These are phyloP conservation scores for Actinidia polygama DNA, from an alignment of 179 eudicot genomes.

Conservation along the genomic window DNA sequence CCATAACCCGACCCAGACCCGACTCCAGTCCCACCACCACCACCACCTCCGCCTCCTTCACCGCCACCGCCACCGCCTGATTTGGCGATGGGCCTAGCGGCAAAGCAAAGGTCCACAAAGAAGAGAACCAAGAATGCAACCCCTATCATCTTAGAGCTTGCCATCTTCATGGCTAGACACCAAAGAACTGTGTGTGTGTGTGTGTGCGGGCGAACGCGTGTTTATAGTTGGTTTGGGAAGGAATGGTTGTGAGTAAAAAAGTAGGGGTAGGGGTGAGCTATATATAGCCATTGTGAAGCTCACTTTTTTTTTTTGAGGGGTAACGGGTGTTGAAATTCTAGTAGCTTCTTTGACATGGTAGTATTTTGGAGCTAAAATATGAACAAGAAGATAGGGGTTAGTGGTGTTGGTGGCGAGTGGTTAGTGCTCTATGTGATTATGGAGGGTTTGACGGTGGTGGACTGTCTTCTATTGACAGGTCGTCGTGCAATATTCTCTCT, in stretches of 20 bases:
- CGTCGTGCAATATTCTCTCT: neutral
- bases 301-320: neutral
- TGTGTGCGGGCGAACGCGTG: neutral
- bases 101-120: conserved; percentile 30
- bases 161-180: conserved; percentile 16
- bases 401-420: neutral
- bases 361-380: neutral
- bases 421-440: neutral
- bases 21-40: neutral
- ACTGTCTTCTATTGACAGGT: neutral
- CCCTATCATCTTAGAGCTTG: conserved; percentile 24
- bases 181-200: too few species aligned
- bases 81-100: conserved; percentile 18
- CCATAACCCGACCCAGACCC: conserved; percentile 13
- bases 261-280: neutral
- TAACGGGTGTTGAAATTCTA: neutral
- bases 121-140: conserved; percentile 30
- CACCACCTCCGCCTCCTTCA: conserved; percentile 22
- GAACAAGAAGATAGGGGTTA: neutral
- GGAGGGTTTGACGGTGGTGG: neutral
- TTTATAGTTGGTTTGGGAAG: neutral
- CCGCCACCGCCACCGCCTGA: neutral
- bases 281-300: conserved; percentile 14
- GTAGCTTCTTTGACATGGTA: neutral
- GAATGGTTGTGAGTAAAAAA: conserved; percentile 7